Conservation (phyloP, 1,284 basidiomycete species). For the Ceraceosorus bombacis region DNA sequence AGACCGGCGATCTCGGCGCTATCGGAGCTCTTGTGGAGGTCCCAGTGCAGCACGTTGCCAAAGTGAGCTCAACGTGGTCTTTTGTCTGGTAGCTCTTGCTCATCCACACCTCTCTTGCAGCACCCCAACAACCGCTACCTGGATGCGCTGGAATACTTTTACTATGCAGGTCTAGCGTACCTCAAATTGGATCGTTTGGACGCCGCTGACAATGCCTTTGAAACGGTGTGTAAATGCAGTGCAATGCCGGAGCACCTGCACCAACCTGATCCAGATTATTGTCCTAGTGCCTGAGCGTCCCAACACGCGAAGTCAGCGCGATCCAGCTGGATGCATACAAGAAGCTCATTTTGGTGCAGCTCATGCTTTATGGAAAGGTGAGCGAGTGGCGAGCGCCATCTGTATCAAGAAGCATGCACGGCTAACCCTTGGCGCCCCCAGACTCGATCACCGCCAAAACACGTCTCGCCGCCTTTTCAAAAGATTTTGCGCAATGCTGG, state of each 20-base stretch:
- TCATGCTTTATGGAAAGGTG: conserved; percentile 62
- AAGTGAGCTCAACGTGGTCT: too few species aligned
- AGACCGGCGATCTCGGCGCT: too few species aligned
- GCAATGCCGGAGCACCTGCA: not conserved
- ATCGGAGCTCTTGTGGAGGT: too few species aligned
- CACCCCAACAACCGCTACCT: too few species aligned
- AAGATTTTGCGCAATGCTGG: not conserved
- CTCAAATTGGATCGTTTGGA: conserved; percentile 19
- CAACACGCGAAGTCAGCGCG: conserved; percentile 59
- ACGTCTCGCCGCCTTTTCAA: not conserved
- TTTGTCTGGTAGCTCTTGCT: too few species aligned
- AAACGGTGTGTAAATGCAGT: conserved; percentile 24
- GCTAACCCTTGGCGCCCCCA: not conserved
- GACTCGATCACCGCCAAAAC: not conserved
- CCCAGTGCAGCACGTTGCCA: too few species aligned
- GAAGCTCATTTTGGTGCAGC: conserved; percentile 66
- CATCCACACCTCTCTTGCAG: too few species aligned
- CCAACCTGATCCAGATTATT: not conserved
- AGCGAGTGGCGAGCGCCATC: not conserved
- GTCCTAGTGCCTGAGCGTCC: conserved; percentile 62
- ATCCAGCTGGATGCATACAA: conserved; percentile 78
- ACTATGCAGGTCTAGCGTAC: conserved; percentile 32
- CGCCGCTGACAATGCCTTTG: conserved; percentile 30
- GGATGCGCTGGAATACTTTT: conserved; percentile 38
- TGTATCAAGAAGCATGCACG: too few species aligned